These are phyloP conservation scores for Fusarium annulatum DNA, from an alignment of 2,329 filamentous ascomycete genomes.

Conservation along the genomic window DNA sequence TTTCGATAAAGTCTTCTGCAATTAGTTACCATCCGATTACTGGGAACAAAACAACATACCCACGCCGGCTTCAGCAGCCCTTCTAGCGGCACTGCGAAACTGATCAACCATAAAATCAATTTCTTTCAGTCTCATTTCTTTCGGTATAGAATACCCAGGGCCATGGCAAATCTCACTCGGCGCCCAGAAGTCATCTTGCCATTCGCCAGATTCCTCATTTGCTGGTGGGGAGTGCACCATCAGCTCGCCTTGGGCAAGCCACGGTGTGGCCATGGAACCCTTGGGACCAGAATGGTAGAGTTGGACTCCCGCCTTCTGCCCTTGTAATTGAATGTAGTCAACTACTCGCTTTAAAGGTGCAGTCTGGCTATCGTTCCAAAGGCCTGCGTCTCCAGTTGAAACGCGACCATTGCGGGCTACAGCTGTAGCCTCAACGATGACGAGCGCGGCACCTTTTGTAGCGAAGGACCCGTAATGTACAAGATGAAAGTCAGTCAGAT, in stretches of 20 bases:
- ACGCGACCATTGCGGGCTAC: background rate
- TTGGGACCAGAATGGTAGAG: background rate
- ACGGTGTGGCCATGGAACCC: background rate
- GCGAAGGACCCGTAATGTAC: background rate
- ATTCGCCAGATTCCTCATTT: background rate
- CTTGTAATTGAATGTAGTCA: background rate
- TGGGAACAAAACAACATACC: background rate
- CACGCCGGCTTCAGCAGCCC: background rate
- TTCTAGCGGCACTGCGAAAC: background rate
- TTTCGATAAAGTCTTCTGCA: background rate
- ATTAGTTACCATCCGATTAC: accelerated
- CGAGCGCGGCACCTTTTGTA: accelerated
- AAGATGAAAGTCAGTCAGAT: background rate
- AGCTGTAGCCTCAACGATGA: background rate
- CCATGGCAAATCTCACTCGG: background rate
- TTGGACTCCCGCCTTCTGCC: background rate
- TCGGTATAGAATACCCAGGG: background rate
- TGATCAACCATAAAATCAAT: background rate
- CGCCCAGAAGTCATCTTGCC: background rate
- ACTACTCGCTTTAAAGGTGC: background rate
- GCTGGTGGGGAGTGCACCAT: background rate
- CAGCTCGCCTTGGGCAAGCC: background rate
- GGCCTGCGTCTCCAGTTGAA: background rate
- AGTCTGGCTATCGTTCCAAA: conserved; percentile 2
- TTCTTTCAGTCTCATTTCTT: accelerated